phyloP scores from a whole-genome alignment of 129 eudicot species.

The Gnaphalium uliginosum region DNA sequence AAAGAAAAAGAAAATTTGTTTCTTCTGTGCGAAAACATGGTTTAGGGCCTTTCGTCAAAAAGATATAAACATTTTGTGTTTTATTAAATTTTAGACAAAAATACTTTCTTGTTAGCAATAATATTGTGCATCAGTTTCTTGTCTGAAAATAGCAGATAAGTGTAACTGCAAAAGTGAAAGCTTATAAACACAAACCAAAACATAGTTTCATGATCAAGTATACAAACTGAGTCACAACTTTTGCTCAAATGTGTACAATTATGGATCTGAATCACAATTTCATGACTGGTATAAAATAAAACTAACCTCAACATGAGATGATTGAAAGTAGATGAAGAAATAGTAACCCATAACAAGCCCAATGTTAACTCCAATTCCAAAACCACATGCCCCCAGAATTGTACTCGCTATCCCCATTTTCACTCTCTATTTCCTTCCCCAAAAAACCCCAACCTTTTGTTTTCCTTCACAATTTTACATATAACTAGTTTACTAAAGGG shows the following conservation, averaged over 20 bases:
- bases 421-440: neutral
- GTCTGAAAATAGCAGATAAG: neutral
- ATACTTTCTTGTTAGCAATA: no score
- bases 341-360: constrained; percentile 41
- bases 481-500: neutral
- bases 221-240: neutral
- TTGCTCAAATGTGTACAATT: neutral
- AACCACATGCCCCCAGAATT: constrained; percentile 34
- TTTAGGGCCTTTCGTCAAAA: no score
- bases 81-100: no score
- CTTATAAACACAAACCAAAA: neutral
- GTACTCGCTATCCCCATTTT: constrained; percentile 38
- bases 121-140: no score
- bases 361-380: constrained; percentile 38
- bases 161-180: no score
- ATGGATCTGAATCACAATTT: neutral
- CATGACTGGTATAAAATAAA: neutral
- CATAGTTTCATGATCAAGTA: neutral
- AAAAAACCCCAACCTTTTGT: neutral
- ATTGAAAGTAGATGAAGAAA: constrained; percentile 39
- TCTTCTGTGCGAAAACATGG: no score
- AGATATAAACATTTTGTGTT: no score
- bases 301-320: constrained; percentile 37
- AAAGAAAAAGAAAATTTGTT: no score
- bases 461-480: constrained; percentile 1